Percentiles rank a stretch among this genome's conserved stretches.
phyloP scores from a whole-genome alignment of 352 stramenopile species.

The Phytophthora meadii region DNA sequence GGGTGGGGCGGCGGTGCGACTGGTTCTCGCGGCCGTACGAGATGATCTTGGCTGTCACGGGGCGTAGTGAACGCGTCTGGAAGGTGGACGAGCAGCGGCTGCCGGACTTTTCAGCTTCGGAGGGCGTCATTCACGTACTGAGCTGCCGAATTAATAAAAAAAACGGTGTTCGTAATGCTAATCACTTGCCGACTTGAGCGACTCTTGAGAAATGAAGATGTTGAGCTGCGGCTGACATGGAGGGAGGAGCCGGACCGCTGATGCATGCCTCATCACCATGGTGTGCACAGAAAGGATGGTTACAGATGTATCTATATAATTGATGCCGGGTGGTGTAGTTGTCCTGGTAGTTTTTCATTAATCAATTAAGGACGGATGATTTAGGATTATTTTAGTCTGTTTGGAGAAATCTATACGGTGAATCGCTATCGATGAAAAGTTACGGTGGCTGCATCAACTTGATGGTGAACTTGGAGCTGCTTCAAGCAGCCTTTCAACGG shows the following conservation, averaged over 20 bases:
- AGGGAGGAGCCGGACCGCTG: conserved; percentile 12
- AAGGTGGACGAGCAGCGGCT: conserved; percentile 27
- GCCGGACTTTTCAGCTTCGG: conserved; percentile 12
- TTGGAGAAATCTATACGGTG: too few species aligned
- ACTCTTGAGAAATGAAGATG: conserved; percentile 38
- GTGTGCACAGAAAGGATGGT: conserved; percentile 14
- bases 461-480: too few species aligned
- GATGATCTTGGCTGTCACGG: conserved; percentile 66
- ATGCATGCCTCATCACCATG: conserved; percentile 26
- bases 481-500: too few species aligned
- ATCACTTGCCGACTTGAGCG: conserved; percentile 8
- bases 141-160: too few species aligned
- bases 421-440: too few species aligned
- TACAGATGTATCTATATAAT: too few species aligned
- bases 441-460: too few species aligned
- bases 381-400: too few species aligned
- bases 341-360: too few species aligned
- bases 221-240: conserved; percentile 20
- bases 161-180: not conserved
- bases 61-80: conserved; percentile 59
- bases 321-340: too few species aligned
- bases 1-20: conserved; percentile 50
- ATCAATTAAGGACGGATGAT: too few species aligned
- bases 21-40: conserved; percentile 72
- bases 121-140: conserved; percentile 3